Evolutionary conservation across 805 yeast species (phyloP).

Genomic region (Candida palmyrensis): DNA sequence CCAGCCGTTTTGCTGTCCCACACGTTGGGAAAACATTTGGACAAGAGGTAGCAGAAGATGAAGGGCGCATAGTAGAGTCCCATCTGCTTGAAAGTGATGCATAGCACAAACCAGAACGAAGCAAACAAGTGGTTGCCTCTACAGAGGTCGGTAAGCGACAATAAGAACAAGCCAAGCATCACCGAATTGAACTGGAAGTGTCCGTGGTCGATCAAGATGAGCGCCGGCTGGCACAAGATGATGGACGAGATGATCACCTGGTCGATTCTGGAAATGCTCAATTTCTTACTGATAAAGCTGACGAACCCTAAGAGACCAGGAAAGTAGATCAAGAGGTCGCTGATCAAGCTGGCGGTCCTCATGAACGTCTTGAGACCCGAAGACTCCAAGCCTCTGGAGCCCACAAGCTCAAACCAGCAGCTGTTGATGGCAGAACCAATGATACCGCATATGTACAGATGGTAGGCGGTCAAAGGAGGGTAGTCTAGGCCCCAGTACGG

Average conservation of each 20-base stretch:
- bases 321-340: conserved; percentile 69
- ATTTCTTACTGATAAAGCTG: conserved; percentile 61
- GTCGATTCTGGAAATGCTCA: conserved; percentile 57
- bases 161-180: conserved; percentile 82
- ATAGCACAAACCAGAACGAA: conserved; percentile 68
- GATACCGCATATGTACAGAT: conserved; percentile 74
- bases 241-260: conserved; percentile 74
- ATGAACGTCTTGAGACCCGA: conserved; percentile 70
- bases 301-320: conserved; percentile 77
- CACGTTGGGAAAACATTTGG: conserved; percentile 29
- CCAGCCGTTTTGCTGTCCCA: conserved; percentile 11
- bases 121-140: conserved; percentile 63
- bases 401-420: conserved; percentile 69
- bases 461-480: conserved; percentile 95
- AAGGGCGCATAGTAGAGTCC: conserved; percentile 89
- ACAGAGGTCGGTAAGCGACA: conserved; percentile 60
- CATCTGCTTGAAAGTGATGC: conserved; percentile 92
- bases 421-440: conserved; percentile 62
- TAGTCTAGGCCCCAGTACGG: conserved; percentile 96
- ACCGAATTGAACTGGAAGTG: conserved; percentile 95
- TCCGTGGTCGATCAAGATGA: conserved; percentile 89
- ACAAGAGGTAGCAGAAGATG: conserved; percentile 74
- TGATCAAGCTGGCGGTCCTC: conserved; percentile 73
- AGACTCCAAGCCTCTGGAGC: conserved; percentile 73
- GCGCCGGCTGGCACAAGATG: conserved; percentile 78